A percentile compares a stretch with the other conserved stretches of the same genome.
Conservation (phyloP, 495 filamentous ascomycete genomes). For the Parachaetomium inaequale region DNA sequence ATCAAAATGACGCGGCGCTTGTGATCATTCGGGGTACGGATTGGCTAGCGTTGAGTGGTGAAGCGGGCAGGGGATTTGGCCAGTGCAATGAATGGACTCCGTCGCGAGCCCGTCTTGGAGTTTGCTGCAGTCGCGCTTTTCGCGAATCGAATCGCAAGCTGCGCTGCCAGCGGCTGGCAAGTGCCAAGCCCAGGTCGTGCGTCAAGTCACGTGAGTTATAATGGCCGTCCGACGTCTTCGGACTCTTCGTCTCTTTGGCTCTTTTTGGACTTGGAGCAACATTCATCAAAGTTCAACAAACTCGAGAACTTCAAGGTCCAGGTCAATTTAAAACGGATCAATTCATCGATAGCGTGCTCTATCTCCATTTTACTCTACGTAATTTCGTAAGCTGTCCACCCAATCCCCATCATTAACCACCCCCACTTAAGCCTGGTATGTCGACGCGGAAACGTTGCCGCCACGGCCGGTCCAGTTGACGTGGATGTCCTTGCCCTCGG, state of each 20-base stretch:
- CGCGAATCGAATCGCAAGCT: slow-evolving; percentile 16
- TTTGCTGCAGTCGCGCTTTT: slow-evolving; percentile 27
- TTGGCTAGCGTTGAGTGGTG: background rate
- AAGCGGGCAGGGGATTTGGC: background rate
- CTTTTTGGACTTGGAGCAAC: too few relatives aligned
- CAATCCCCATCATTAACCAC: slow-evolving; percentile 11
- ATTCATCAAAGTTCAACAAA: too few relatives aligned
- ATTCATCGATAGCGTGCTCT: slow-evolving; percentile 6
- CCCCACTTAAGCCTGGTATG: slow-evolving; percentile 80
- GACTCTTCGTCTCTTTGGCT: too few relatives aligned
- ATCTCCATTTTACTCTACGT: slow-evolving; percentile 22
- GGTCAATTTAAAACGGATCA: background rate
- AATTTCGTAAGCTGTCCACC: slow-evolving; percentile 14
- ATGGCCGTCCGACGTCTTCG: too few relatives aligned
- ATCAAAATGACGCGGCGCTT: slow-evolving; percentile 5
- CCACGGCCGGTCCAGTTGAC: slow-evolving; percentile 99
- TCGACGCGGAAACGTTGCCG: slow-evolving; percentile 93
- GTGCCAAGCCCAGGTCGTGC: background rate
- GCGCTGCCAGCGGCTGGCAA: background rate
- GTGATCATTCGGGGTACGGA: background rate
- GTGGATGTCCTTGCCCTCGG: slow-evolving; percentile 85
- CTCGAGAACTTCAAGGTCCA: background rate
- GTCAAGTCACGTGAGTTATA: background rate
- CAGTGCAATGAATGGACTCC: slow-evolving; percentile 5
- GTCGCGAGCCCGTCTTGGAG: slow-evolving; percentile 24